Evolutionary conservation across 345 rosid species (phyloP).

Genomic region (Jatropha curcas): DNA sequence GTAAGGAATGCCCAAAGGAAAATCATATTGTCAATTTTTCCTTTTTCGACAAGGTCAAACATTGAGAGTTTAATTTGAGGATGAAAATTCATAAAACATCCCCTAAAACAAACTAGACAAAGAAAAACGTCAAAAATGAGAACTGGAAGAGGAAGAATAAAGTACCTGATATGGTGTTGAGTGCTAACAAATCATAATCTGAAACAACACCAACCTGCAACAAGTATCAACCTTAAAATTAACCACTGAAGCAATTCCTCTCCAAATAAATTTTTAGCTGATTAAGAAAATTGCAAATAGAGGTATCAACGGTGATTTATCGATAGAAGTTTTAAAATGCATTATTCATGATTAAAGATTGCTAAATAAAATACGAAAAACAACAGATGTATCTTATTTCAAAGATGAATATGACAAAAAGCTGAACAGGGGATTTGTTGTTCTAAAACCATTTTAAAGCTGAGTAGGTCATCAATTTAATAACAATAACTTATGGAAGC

Average conservation of each 20-base stretch:
- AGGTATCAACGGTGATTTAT: background rate
- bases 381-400: background rate
- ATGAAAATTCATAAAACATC: background rate
- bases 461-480: background rate
- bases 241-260: constrained; percentile 6
- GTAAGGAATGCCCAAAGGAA: background rate
- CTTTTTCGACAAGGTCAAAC: background rate
- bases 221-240: constrained; percentile 10
- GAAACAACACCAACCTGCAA: constrained; percentile 97
- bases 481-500: background rate
- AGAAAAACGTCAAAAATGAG: background rate
- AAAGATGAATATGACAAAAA: no score
- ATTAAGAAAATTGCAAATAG: background rate
- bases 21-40: background rate
- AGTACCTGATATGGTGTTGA: constrained; percentile 86
- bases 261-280: background rate
- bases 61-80: background rate
- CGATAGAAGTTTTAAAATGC: background rate
- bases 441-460: no score
- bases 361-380: background rate
- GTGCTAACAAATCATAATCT: constrained; percentile 87
- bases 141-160: no score
- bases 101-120: background rate
- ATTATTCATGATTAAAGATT: background rate
- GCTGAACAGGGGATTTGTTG: no score